Base-by-base conservation (phyloP, 257 asterid species). In the Solanum paucissectum region DNA sequence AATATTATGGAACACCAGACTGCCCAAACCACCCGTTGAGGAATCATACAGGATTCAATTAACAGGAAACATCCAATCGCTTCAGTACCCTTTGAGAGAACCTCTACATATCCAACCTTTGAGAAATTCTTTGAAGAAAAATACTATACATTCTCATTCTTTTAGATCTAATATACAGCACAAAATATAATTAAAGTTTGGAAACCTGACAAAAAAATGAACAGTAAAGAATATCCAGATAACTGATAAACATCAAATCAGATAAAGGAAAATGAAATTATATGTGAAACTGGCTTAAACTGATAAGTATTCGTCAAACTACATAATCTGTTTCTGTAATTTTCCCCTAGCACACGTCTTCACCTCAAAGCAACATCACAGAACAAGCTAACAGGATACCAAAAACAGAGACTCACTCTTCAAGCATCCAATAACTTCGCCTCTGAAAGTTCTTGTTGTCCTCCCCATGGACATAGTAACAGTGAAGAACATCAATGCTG, bases 381-480 rank as follows among this genome's bases (percentile, higher is more conserved):
- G 62, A 36, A 5, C 32, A 74, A 74, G 32, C 10, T 74, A 74
- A 74, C 32, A 37, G 52, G 14, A 73, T 36, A 74, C 29, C 82
- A 74, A 23, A 60, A 10, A 21, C 18, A 74, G 32, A 74, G 52
- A 88, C 90, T 88, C 68, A 88, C 90, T 58, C 83, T 33, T 87
- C 91, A 83, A 90, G 91, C 88, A 90, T 72, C 92, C 92, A 90
- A 86, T 90, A 90, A 87, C 85, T 87, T 37, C 90, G 86, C 49
- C 92, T 83, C 84, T 88, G 92, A 81, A 90, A 90, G 37, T 84
- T 52, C 77, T 88, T 85, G 87, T 88, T 88, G 42, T 79, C 88
- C 74, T 88, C 91, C 36, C 91, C 90, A 84, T 87, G 92, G 55
- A 91, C 91, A 84, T 87, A 88, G 77, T 90, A 88, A 72, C 92